Evolutionary conservation across 2,329 filamentous ascomycete species (phyloP).

Genomic region (Thyridium curvatum): DNA sequence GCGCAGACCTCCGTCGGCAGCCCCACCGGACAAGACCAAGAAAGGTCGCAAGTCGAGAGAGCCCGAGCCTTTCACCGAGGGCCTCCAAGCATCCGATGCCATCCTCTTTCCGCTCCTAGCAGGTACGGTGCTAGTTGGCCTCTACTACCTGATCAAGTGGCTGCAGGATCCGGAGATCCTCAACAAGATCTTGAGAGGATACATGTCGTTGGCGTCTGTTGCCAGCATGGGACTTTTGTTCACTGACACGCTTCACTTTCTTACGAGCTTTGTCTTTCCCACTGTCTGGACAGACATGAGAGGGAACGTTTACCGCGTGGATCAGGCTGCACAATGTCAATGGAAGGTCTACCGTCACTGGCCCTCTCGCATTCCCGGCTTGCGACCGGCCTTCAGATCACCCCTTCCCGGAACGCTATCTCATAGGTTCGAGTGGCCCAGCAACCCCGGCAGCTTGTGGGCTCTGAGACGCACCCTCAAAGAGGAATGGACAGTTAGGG

Average conservation of each 20-base stretch:
- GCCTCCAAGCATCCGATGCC: conserved; percentile 70
- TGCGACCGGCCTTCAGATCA: not conserved
- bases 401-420: conserved; percentile 4
- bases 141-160: conserved; percentile 89
- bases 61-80: conserved; percentile 34
- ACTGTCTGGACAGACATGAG: conserved; percentile 51
- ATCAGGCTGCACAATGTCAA: conserved; percentile 13
- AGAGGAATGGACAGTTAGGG: conserved; percentile 43
- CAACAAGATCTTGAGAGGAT: conserved; percentile 76
- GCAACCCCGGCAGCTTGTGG: conserved; percentile 34
- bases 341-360: too few species aligned
- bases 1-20: conserved; percentile 74
- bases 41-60: conserved; percentile 32
- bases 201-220: conserved; percentile 77
- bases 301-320: conserved; percentile 37
- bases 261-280: conserved; percentile 67
- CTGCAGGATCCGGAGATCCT: conserved; percentile 74
- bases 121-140: conserved; percentile 58
- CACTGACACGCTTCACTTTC: conserved; percentile 62
- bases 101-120: conserved; percentile 79
- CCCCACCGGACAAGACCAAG: conserved; percentile 22
- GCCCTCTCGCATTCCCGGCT: too few species aligned
- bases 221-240: conserved; percentile 68
- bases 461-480: conserved; percentile 41
- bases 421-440: conserved; percentile 12